phyloP scores from a whole-genome alignment of 768 basidiomycete species.

The Pleurotus cornucopiae region DNA sequence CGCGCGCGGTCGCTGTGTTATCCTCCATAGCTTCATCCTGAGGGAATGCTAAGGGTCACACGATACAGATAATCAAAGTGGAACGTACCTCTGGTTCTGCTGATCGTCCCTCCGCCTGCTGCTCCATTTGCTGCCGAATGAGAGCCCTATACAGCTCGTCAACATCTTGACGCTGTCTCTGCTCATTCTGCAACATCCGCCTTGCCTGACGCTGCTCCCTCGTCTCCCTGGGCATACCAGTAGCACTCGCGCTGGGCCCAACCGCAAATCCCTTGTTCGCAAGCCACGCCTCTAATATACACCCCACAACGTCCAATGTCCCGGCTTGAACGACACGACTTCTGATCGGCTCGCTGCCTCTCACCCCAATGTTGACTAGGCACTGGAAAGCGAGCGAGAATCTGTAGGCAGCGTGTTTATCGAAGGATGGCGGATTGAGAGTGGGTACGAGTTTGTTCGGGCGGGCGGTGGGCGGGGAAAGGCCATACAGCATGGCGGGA shows the following conservation, averaged over 20 bases:
- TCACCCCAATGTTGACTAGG: constrained; percentile 94
- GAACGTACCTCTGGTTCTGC: constrained; percentile 12
- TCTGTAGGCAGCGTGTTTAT: constrained; percentile 82
- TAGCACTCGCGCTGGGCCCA: constrained; percentile 74
- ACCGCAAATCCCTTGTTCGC: constrained; percentile 85
- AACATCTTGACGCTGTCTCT: constrained; percentile 56
- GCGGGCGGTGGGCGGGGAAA: constrained; percentile 59
- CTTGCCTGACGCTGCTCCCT: constrained; percentile 68
- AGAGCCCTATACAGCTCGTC: constrained; percentile 54
- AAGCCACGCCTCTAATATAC: constrained; percentile 91
- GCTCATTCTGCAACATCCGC: constrained; percentile 46
- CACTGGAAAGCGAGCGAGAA: constrained; percentile 96
- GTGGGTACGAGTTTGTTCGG: constrained; percentile 53
- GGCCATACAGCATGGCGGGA: constrained; percentile 71
- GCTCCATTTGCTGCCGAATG: constrained; percentile 40
- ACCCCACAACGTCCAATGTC: constrained; percentile 88
- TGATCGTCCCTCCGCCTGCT: not conserved
- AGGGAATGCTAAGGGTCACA: not conserved
- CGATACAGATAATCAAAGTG: not conserved
- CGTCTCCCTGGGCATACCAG: constrained; percentile 69
- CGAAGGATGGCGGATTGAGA: constrained; percentile 65
- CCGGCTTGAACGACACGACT: constrained; percentile 93
- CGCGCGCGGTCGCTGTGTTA: constrained; percentile 9
- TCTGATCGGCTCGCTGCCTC: constrained; percentile 89
- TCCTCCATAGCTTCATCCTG: constrained; percentile 26